These are phyloP conservation scores for Graphiopsis chlorocephala DNA, from an alignment of 2,329 filamentous ascomycete species.

Conservation along the genomic window DNA sequence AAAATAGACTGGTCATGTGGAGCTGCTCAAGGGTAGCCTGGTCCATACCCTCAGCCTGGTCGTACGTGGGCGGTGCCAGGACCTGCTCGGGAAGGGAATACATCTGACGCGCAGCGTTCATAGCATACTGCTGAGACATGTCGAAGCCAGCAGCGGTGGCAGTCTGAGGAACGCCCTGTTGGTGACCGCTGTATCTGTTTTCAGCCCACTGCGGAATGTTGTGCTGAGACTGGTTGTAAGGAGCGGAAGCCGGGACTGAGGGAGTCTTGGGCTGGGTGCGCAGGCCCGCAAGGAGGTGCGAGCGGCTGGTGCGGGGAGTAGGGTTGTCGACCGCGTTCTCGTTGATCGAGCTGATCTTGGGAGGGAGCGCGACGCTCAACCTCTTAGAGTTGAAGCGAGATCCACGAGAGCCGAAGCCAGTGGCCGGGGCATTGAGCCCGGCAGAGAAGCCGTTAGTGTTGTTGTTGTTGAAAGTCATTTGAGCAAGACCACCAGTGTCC, in stretches of 20 bases:
- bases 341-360: constrained; percentile 65
- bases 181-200: constrained; percentile 40
- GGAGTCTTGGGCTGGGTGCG: constrained; percentile 90
- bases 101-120: constrained; percentile 53
- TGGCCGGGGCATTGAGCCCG: constrained; percentile 66
- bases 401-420: constrained; percentile 71
- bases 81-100: constrained; percentile 81
- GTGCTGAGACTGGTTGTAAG: constrained; percentile 56
- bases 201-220: constrained; percentile 46
- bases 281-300: constrained; percentile 87
- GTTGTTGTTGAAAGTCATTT: constrained; percentile 85
- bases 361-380: constrained; percentile 71
- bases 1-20: constrained; percentile 84
- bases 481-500: constrained; percentile 99
- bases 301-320: constrained; percentile 89
- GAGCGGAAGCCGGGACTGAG: constrained; percentile 63
- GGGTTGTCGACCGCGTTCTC: constrained; percentile 67
- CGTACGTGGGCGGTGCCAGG: constrained; percentile 74
- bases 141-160: constrained; percentile 53
- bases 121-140: constrained; percentile 44
- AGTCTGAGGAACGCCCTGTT: constrained; percentile 55
- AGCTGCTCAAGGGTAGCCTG: constrained; percentile 84
- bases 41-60: constrained; percentile 73
- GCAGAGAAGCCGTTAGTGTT: constrained; percentile 54
- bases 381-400: constrained; percentile 83